Evolutionary conservation across 768 basidiomycete genomes (phyloP).

Genomic region (Mycena venus): DNA sequence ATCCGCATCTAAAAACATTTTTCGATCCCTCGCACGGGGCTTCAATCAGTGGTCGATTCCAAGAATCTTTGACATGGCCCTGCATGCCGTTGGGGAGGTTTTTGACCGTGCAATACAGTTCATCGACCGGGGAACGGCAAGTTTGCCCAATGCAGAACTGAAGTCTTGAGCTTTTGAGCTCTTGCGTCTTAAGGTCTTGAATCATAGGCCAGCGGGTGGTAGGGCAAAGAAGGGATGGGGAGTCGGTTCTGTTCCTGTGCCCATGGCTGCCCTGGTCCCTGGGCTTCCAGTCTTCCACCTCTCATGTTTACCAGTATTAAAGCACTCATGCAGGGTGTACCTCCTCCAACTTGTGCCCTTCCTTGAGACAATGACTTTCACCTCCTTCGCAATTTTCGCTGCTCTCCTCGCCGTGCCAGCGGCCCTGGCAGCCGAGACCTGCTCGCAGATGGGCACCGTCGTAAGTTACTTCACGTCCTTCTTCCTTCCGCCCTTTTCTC

Average conservation of each 20-base stretch:
- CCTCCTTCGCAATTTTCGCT: conserved; percentile 2
- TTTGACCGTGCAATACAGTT: too few species aligned
- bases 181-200: too few species aligned
- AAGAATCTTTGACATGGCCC: too few species aligned
- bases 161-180: too few species aligned
- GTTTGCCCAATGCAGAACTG: too few species aligned
- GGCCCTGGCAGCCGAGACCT: conserved; percentile 4
- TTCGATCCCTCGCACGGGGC: too few species aligned
- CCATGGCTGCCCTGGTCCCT: background rate
- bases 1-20: too few species aligned
- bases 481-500: background rate
- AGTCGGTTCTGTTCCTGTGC: background rate
- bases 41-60: too few species aligned
- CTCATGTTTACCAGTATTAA: background rate
- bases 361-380: conserved; percentile 3
- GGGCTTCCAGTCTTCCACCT: background rate
- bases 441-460: conserved; percentile 5
- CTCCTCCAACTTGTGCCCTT: conserved; percentile 5
- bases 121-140: too few species aligned
- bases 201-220: too few species aligned
- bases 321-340: background rate
- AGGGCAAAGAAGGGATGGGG: too few species aligned
- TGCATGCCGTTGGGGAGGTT: too few species aligned
- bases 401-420: conserved; percentile 2
- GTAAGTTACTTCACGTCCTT: background rate